Conservation (phyloP, 2,329 filamentous ascomycete genomes). For the Aureobasidium sp. region DNA sequence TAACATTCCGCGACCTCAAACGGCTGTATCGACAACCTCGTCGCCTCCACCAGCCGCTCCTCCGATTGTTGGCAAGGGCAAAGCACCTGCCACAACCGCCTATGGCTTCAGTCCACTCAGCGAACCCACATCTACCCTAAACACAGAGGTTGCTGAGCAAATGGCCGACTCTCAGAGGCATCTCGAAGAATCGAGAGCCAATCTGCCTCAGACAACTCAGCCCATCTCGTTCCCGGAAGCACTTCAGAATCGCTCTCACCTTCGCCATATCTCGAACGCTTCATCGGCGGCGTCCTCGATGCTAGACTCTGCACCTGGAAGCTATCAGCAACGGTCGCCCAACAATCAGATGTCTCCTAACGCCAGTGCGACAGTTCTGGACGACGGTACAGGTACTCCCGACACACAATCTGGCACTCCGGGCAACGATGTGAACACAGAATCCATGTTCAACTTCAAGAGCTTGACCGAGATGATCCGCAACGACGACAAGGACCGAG, state of each 20-base stretch:
- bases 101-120: constrained; percentile 33
- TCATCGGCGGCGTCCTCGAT: constrained; percentile 76
- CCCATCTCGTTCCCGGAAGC: constrained; percentile 19
- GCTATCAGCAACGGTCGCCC: constrained; percentile 10
- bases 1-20: constrained; percentile 39
- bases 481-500: constrained; percentile 44
- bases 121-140: constrained; percentile 36
- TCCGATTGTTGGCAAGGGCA: constrained; percentile 36
- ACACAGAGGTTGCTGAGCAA: constrained; percentile 21
- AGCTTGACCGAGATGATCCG: constrained; percentile 81
- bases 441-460: constrained; percentile 85
- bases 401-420: constrained; percentile 30
- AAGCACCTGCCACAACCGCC: constrained; percentile 35
- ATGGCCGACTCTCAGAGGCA: constrained; percentile 33
- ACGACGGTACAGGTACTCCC: constrained; percentile 1
- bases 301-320: constrained; percentile 55
- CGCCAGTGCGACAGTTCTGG: background rate
- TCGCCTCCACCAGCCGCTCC: constrained; percentile 21
- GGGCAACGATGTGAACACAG: constrained; percentile 44
- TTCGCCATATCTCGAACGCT: constrained; percentile 72
- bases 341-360: constrained; percentile 1
- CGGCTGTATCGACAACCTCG: constrained; percentile 12
- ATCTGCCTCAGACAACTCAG: constrained; percentile 26
- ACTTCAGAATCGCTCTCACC: constrained; percentile 26
- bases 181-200: constrained; percentile 36